Conservation (phyloP, 805 yeast species). For the Nakazawaea peltata region DNA sequence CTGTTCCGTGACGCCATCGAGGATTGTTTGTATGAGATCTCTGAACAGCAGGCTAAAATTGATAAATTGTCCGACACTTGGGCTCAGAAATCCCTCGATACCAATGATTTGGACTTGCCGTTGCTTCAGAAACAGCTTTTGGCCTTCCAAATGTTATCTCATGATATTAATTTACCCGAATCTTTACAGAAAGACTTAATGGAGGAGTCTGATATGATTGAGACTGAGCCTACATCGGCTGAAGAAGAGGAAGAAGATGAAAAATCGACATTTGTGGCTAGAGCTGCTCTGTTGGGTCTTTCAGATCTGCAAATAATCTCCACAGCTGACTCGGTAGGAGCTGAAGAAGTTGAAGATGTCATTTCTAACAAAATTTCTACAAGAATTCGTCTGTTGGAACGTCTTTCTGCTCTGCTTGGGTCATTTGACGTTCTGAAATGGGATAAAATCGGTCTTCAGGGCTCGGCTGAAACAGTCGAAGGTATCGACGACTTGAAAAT, state of each 20-base stretch:
- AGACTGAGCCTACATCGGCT: too few species aligned
- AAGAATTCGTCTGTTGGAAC: slow-evolving; percentile 55
- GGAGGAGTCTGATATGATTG: slow-evolving; percentile 8
- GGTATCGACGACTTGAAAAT: slow-evolving; percentile 52
- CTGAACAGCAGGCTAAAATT: slow-evolving; percentile 31
- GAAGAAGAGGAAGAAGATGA: slow-evolving; percentile 16
- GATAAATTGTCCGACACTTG: slow-evolving; percentile 15
- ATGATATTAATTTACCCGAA: slow-evolving; percentile 58
- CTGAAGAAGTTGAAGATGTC: slow-evolving; percentile 40
- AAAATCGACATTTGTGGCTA: slow-evolving; percentile 20
- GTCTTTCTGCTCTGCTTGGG: slow-evolving; percentile 64
- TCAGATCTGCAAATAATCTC: slow-evolving; percentile 22
- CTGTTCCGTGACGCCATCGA: slow-evolving; percentile 31
- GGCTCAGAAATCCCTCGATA: slow-evolving; percentile 14
- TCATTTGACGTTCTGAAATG: slow-evolving; percentile 32
- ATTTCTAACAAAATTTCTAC: slow-evolving; percentile 46
- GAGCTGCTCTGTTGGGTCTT: slow-evolving; percentile 35
- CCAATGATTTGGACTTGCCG: slow-evolving; percentile 31
- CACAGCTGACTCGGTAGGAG: slow-evolving; percentile 38
- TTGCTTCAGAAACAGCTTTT: slow-evolving; percentile 50
- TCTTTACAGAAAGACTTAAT: slow-evolving; percentile 32
- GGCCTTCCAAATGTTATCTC: slow-evolving; percentile 56
- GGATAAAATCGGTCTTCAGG: slow-evolving; percentile 23
- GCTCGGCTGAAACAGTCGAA: slow-evolving; percentile 36
- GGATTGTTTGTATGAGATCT: slow-evolving; percentile 28